Evolutionary conservation across 2,329 filamentous ascomycete genomes (phyloP).

Genomic region (Biscogniauxia marginata): DNA sequence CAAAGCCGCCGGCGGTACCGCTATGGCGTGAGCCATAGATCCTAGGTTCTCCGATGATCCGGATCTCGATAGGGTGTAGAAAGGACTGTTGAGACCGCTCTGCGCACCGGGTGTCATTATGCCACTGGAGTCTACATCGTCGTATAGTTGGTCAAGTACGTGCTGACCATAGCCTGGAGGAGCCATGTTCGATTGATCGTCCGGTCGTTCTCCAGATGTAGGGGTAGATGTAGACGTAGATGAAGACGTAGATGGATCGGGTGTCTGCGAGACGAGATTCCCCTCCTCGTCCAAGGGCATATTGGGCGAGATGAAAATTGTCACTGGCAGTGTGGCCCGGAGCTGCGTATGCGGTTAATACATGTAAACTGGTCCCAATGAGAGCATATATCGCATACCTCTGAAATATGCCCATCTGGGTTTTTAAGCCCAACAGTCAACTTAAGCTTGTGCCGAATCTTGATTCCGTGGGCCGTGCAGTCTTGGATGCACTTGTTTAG

Average conservation of each 20-base stretch:
- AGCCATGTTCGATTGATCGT: slow-evolving; percentile 54
- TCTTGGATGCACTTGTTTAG: slow-evolving; percentile 85
- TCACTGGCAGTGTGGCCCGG: slow-evolving; percentile 84
- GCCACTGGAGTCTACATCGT: slow-evolving; percentile 78
- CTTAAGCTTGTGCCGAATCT: slow-evolving; percentile 88
- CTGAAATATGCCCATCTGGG: slow-evolving; percentile 90
- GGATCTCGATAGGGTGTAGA: slow-evolving; percentile 67
- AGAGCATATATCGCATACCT: slow-evolving; percentile 52
- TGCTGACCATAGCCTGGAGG: slow-evolving; percentile 94
- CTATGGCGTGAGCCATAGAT: slow-evolving; percentile 49
- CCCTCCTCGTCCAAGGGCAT: slow-evolving; percentile 86
- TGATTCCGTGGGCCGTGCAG: slow-evolving; percentile 84
- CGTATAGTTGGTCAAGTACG: slow-evolving; percentile 85
- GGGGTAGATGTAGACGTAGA: no score
- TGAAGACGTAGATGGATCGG: slow-evolving; percentile 47
- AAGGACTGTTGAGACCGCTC: slow-evolving; percentile 79
- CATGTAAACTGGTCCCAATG: slow-evolving; percentile 9
- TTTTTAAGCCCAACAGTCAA: slow-evolving; percentile 89
- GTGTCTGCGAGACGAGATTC: slow-evolving; percentile 65
- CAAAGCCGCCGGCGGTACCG: slow-evolving; percentile 51
- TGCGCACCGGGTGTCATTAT: slow-evolving; percentile 65
- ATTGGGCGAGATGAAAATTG: slow-evolving; percentile 94
- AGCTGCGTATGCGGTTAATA: slow-evolving; percentile 49
- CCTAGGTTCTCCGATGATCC: slow-evolving; percentile 80
- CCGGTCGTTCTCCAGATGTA: slow-evolving; percentile 40